phyloP scores from a whole-genome alignment of 192 early-diverging fungal species.

The Pilobolus umbonatus region DNA sequence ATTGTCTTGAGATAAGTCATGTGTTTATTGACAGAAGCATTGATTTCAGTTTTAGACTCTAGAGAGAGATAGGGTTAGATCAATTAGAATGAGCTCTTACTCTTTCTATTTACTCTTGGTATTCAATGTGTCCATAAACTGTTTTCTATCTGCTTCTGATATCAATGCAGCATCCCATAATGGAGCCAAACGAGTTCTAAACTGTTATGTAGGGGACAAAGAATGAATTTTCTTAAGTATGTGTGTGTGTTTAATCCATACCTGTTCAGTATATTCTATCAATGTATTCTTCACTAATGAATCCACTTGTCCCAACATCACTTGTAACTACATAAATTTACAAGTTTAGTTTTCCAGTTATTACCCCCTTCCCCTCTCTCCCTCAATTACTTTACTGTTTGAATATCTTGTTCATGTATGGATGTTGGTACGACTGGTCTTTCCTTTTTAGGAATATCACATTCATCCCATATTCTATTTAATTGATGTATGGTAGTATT shows the following conservation, averaged over 20 bases:
- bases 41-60: conserved; percentile 5
- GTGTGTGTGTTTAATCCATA: neutral
- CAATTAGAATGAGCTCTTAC: neutral
- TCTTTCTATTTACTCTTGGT: conserved; percentile 25
- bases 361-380: too few species aligned
- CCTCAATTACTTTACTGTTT: too few species aligned
- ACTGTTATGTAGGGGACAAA: too few species aligned
- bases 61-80: conserved; percentile 1
- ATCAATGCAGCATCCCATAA: conserved; percentile 46
- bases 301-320: neutral
- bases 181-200: conserved; percentile 18
- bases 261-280: conserved; percentile 4
- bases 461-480: conserved; percentile 26
- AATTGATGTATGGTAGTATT: conserved; percentile 18
- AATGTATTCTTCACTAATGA: neutral
- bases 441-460: conserved; percentile 12
- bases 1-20: conserved; percentile 20
- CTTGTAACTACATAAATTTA: conserved; percentile 8
- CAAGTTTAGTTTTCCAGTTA: too few species aligned
- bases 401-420: too few species aligned
- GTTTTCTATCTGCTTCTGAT: conserved; percentile 34
- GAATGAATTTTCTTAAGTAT: conserved; percentile 13
- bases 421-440: conserved; percentile 5
- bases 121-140: conserved; percentile 33
- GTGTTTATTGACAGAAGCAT: conserved; percentile 17